Conservation (phyloP, 2,329 filamentous ascomycete genomes). For the Fragosphaeria purpurea region DNA sequence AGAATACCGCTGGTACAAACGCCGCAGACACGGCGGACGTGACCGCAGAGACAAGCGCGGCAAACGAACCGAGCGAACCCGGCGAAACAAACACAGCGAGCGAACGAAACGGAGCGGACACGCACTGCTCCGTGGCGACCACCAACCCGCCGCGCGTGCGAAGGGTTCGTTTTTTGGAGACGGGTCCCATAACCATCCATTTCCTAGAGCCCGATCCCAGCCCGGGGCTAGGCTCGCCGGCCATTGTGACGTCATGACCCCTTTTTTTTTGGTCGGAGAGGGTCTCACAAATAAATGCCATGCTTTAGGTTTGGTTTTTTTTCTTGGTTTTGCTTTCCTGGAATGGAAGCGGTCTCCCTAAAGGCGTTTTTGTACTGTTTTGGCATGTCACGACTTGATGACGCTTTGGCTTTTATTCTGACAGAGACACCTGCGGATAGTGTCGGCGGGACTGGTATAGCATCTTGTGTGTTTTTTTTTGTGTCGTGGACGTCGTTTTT, state of each 20-base stretch:
- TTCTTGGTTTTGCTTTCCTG: constrained; percentile 25
- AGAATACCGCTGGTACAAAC: background rate
- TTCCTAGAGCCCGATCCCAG: constrained; percentile 14
- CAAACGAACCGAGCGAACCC: too few species aligned
- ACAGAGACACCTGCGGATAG: too few species aligned
- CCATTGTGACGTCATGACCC: constrained; percentile 16
- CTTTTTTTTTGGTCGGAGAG: constrained; percentile 29
- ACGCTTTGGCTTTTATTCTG: too few species aligned
- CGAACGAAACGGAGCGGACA: too few species aligned
- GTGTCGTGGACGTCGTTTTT: too few species aligned
- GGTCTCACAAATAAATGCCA: too few species aligned
- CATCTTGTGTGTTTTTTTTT: too few species aligned
- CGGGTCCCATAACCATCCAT: constrained; percentile 8
- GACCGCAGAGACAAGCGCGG: background rate
- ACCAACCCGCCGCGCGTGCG: background rate
- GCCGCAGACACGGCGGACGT: background rate
- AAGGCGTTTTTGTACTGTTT: too few species aligned
- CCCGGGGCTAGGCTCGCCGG: constrained; percentile 5
- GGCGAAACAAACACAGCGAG: too few species aligned
- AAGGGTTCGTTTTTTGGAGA: constrained; percentile 11
- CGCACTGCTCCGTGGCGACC: background rate
- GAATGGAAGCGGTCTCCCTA: too few species aligned
- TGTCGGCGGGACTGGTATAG: too few species aligned
- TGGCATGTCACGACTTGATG: too few species aligned
- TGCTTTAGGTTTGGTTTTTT: constrained; percentile 30